phyloP scores from a whole-genome alignment of 2,329 filamentous ascomycete species.

The Ascochyta lentis region DNA sequence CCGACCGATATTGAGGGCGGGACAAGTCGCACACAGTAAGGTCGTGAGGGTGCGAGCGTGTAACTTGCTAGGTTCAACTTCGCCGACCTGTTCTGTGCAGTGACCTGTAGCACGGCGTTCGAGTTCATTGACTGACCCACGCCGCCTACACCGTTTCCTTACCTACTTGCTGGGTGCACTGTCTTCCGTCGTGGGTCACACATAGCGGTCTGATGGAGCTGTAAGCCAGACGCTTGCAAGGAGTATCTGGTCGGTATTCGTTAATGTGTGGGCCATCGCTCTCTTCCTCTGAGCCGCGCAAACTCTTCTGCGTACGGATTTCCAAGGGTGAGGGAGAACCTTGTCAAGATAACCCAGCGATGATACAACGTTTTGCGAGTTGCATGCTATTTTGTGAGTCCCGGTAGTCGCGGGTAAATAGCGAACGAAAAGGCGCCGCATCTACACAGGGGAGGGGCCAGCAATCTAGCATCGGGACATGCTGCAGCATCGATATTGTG shows the following conservation, averaged over 20 bases:
- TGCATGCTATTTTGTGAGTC: conserved; percentile 6
- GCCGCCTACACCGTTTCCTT: conserved; percentile 31
- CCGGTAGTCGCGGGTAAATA: conserved; percentile 10
- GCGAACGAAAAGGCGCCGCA: conserved; percentile 8
- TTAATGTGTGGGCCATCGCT: conserved; percentile 24
- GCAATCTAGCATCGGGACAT: conserved; percentile 21
- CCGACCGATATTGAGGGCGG: conserved; percentile 24
- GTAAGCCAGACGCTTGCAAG: conserved; percentile 25
- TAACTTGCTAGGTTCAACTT: conserved; percentile 30
- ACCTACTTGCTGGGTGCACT: conserved; percentile 30
- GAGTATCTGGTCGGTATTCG: conserved; percentile 19
- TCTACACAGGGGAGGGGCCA: conserved; percentile 18
- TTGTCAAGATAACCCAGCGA: conserved; percentile 19
- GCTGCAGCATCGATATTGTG: conserved; percentile 24
- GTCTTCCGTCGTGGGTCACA: conserved; percentile 3
- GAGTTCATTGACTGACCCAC: conserved; percentile 20
- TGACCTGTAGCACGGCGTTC: conserved; percentile 30
- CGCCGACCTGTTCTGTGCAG: conserved; percentile 33
- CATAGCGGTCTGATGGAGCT: conserved; percentile 11
- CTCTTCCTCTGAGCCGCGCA: conserved; percentile 27
- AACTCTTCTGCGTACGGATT: conserved; percentile 25
- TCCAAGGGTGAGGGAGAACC: conserved; percentile 20
- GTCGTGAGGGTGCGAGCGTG: conserved; percentile 22
- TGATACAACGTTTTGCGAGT: conserved; percentile 22
- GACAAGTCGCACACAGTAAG: conserved; percentile 20